Evolutionary conservation across 2,329 filamentous ascomycete species (phyloP).

Genomic region (Ophidiomyces ophidiicola): DNA sequence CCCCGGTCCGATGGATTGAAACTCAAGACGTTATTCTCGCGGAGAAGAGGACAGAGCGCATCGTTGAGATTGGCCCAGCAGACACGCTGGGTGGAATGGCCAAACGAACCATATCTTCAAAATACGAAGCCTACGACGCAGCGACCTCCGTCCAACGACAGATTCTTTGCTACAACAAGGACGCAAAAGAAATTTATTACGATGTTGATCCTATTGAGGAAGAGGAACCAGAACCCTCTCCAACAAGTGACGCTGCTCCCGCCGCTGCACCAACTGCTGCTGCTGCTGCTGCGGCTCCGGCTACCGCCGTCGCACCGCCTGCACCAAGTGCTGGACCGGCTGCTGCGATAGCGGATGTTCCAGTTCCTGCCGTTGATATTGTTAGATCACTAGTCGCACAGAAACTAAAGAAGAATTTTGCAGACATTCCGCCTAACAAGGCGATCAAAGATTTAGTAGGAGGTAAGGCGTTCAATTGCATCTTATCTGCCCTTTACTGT

Average conservation of each 20-base stretch:
- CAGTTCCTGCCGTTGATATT: conserved; percentile 80
- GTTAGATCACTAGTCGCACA: conserved; percentile 82
- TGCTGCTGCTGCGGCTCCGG: conserved; percentile 36
- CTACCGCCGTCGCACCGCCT: conserved; percentile 44
- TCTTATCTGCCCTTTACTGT: not conserved
- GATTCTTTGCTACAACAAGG: conserved; percentile 98
- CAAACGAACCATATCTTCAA: conserved; percentile 84
- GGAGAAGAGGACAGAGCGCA: conserved; percentile 89
- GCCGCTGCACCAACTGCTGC: conserved; percentile 31
- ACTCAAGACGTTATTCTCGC: conserved; percentile 99
- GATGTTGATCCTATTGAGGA: conserved; percentile 92
- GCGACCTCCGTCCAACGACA: conserved; percentile 92
- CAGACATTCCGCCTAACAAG: conserved; percentile 84
- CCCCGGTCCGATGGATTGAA: conserved; percentile 98
- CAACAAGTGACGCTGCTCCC: conserved; percentile 30
- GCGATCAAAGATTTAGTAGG: conserved; percentile 97
- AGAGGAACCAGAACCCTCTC: conserved; percentile 52
- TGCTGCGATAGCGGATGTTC: conserved; percentile 71
- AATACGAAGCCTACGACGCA: conserved; percentile 97
- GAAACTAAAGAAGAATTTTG: conserved; percentile 88
- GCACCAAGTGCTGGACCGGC: conserved; percentile 69
- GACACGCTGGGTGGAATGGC: conserved; percentile 97
- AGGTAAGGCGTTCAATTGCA: conserved; percentile 49
- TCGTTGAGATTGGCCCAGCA: conserved; percentile 93
- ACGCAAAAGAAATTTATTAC: conserved; percentile 98